phyloP scores from a whole-genome alignment of 495 filamentous ascomycete genomes.

The Tuber umbilicatum region DNA sequence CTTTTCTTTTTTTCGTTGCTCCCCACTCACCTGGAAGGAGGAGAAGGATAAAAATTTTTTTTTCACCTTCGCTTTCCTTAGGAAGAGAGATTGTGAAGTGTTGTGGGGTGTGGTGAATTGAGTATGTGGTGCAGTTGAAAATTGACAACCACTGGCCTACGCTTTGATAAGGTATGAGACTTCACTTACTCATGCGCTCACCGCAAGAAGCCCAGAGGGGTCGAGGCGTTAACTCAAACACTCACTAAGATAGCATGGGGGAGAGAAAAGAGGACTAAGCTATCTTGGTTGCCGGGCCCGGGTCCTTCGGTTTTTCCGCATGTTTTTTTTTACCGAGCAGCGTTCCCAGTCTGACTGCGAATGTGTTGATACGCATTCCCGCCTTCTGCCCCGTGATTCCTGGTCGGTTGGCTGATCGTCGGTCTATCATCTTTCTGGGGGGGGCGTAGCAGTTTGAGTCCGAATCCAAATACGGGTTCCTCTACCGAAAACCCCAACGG shows the following conservation, averaged over 20 bases:
- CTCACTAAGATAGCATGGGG: neutral
- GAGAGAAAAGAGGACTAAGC: neutral
- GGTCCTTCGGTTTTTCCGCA: neutral
- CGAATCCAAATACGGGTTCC: neutral
- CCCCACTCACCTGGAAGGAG: neutral
- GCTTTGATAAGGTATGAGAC: neutral
- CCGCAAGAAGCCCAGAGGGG: neutral
- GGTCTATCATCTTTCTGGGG: constrained; percentile 1
- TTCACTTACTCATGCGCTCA: neutral
- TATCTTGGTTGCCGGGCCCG: neutral
- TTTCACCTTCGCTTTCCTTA: neutral
- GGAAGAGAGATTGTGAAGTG: neutral
- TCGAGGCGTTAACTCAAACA: neutral
- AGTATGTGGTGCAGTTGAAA: neutral
- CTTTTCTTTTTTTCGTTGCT: neutral
- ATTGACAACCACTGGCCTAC: neutral
- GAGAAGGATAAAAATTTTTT: neutral
- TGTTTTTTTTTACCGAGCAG: neutral
- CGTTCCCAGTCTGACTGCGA: neutral
- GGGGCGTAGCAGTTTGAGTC: neutral
- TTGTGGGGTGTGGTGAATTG: neutral
- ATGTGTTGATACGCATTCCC: neutral
- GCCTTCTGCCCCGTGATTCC: neutral
- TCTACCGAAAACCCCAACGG: constrained; percentile 1
- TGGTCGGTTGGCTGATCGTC: neutral